A percentile compares a stretch with the other conserved stretches of the same genome.
phyloP scores from a whole-genome alignment of 257 asterid genomes.

The Misopates orontium region DNA sequence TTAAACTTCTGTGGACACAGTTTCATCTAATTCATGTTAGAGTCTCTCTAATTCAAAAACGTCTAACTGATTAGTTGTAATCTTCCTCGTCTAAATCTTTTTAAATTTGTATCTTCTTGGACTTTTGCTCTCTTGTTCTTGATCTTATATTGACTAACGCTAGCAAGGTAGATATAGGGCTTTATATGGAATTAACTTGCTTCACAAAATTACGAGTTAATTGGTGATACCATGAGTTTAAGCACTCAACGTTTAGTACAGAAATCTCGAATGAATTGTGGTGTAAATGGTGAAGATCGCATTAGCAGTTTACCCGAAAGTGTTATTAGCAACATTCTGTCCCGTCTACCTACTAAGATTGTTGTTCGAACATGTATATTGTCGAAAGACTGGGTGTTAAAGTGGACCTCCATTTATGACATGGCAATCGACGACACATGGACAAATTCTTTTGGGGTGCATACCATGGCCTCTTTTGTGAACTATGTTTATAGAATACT shows the following conservation, averaged over 20 bases:
- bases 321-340: neutral
- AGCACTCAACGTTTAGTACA: neutral
- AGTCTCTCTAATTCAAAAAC: too few relatives aligned
- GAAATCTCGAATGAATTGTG: neutral
- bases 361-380: neutral
- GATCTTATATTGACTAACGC: too few relatives aligned
- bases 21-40: too few relatives aligned
- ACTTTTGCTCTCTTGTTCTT: too few relatives aligned
- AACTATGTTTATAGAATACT: neutral
- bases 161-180: too few relatives aligned
- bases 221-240: neutral
- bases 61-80: too few relatives aligned
- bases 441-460: neutral
- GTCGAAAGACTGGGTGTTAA: constrained; percentile 6
- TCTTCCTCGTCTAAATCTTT: too few relatives aligned
- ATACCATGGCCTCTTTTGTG: neutral
- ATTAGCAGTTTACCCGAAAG: neutral
- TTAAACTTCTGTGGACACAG: too few relatives aligned
- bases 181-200: too few relatives aligned
- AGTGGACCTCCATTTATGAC: neutral
- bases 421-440: neutral
- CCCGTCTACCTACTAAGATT: neutral
- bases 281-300: neutral
- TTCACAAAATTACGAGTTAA: too few relatives aligned
- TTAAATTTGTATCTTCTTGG: too few relatives aligned